Evolutionary conservation across 495 filamentous ascomycete species (phyloP).

Genomic region (Aspergillus diversus): DNA sequence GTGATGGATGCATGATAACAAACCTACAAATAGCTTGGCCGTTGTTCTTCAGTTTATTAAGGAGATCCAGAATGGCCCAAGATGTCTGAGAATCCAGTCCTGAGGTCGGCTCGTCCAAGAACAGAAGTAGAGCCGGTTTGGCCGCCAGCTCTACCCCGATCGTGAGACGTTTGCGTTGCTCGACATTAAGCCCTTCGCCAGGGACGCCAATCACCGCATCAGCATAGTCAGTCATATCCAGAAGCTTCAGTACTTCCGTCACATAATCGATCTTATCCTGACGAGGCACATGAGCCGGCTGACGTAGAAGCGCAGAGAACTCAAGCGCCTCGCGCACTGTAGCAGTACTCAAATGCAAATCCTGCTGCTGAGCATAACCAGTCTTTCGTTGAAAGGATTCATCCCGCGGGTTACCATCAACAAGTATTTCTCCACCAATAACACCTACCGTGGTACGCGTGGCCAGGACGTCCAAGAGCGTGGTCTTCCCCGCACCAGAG

Average conservation of each 20-base stretch:
- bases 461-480: constrained; percentile 58
- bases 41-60: constrained; percentile 78
- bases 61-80: constrained; percentile 79
- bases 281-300: constrained; percentile 68
- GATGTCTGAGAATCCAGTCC: constrained; percentile 84
- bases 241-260: constrained; percentile 85
- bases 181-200: constrained; percentile 87
- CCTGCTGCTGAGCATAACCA: constrained; percentile 92
- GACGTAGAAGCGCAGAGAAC: constrained; percentile 83
- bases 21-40: constrained; percentile 70
- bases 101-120: constrained; percentile 92
- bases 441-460: constrained; percentile 85
- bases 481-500: constrained; percentile 65
- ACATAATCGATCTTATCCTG: constrained; percentile 84
- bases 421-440: constrained; percentile 83
- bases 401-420: constrained; percentile 75
- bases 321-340: constrained; percentile 82
- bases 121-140: constrained; percentile 82
- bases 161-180: constrained; percentile 84
- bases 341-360: constrained; percentile 82
- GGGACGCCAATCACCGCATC: constrained; percentile 89
- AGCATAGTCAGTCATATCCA: constrained; percentile 86
- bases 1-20: no score
- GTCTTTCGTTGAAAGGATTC: constrained; percentile 89
- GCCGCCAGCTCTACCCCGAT: constrained; percentile 89